Evolutionary conservation across 371 early-diverging fungal genomes (phyloP).

Genomic region (Coemansia sp.): DNA sequence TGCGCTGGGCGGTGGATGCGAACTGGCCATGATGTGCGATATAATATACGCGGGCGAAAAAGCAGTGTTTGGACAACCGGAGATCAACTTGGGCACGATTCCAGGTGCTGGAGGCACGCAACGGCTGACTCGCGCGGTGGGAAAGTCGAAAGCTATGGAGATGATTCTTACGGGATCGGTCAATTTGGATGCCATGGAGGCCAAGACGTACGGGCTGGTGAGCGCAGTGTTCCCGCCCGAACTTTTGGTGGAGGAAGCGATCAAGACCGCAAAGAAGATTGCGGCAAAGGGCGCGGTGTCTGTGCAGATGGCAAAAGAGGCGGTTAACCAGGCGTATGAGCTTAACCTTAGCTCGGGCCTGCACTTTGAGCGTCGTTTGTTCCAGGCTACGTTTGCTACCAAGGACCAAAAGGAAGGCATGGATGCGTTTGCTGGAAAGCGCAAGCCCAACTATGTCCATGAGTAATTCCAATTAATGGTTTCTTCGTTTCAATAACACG

Average conservation of each 20-base stretch:
- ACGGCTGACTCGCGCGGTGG: constrained; percentile 90
- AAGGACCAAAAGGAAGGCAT: constrained; percentile 97
- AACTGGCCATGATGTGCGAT: constrained; percentile 98
- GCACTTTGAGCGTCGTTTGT: constrained; percentile 89
- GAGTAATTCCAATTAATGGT: constrained; percentile 53
- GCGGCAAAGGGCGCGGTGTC: constrained; percentile 82
- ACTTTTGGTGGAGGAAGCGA: constrained; percentile 81
- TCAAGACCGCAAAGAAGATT: constrained; percentile 86
- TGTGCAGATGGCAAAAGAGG: constrained; percentile 95
- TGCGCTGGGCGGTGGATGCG: constrained; percentile 98
- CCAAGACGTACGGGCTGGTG: constrained; percentile 82
- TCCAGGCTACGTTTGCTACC: constrained; percentile 91
- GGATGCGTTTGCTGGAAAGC: constrained; percentile 94
- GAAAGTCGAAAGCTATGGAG: constrained; percentile 98
- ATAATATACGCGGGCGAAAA: constrained; percentile 98
- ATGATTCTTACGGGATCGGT: constrained; percentile 84
- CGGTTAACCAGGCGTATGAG: constrained; percentile 92
- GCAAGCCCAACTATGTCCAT: constrained; percentile 84
- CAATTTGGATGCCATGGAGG: constrained; percentile 86
- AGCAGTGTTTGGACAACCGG: constrained; percentile 97
- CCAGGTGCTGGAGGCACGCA: constrained; percentile 89
- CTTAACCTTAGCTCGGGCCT: constrained; percentile 81
- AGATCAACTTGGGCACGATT: constrained; percentile 95
- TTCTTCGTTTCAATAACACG: background rate
- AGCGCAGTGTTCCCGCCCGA: constrained; percentile 88